Conservation (phyloP, 2,329 filamentous ascomycete species). For the Harringtonia aguacate region DNA sequence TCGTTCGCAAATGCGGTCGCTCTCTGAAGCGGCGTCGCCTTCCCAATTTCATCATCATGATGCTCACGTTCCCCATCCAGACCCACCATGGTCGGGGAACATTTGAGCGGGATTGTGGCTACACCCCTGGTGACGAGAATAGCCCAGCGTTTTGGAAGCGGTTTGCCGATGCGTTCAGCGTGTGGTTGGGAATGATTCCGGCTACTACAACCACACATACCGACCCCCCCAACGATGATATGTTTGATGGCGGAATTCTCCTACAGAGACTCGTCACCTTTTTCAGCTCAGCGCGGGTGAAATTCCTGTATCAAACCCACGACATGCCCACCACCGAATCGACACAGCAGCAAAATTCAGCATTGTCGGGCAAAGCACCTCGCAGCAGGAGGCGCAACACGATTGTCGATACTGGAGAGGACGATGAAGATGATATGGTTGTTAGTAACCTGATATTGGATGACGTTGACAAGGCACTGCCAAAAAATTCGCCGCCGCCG, state of each 20-base stretch:
- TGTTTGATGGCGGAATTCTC: not conserved
- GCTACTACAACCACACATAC: no score
- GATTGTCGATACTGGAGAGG: not conserved
- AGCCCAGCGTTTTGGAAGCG: conserved; percentile 2
- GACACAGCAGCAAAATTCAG: not conserved
- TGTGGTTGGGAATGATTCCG: conserved; percentile 2
- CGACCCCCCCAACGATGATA: not conserved
- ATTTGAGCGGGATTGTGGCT: not conserved
- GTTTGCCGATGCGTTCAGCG: not conserved
- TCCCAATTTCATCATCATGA: not conserved
- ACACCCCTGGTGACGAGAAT: conserved; percentile 1
- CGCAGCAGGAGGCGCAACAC: not conserved
- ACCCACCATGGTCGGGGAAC: not conserved
- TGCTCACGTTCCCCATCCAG: conserved; percentile 2
- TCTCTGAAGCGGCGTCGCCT: conserved; percentile 2
- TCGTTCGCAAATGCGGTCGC: conserved; percentile 1
- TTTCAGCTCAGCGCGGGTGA: not conserved
- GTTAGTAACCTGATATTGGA: not conserved
- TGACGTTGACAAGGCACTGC: not conserved
- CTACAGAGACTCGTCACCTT: not conserved
- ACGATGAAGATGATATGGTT: not conserved
- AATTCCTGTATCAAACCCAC: not conserved
- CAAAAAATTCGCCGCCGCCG: not conserved
- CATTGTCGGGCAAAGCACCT: not conserved
- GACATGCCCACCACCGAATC: not conserved